Evolutionary conservation across 768 basidiomycete species (phyloP), one percentile per base, ranked within the genome.

Genomic region (Coprinopsis marcescibilis): DNA sequence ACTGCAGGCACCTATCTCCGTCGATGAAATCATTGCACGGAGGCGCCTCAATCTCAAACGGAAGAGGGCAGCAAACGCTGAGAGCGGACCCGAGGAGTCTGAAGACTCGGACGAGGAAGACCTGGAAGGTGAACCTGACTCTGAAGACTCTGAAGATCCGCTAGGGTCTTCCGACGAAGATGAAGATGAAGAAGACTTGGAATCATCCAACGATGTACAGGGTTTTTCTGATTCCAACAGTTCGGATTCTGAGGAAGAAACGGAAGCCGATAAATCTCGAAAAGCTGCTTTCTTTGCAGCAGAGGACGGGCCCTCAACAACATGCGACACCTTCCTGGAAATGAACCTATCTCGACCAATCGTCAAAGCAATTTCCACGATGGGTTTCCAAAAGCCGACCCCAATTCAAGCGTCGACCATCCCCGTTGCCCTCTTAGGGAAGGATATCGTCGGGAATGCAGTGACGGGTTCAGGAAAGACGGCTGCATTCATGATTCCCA

Each of bases 391-490:
- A 37, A 83, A 77, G 25, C 96, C 96, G 6, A 99, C 96, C 1
- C 96, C 96, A 1, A 98, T 99, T 41, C 96, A 99, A 66, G 82
- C 89, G 2, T 83, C 89, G 34, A 86, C 94, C 11, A 90, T 99
- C 45, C 96, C 96, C 14, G 83, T 93, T 34, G 95, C 93, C 19
- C 77, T 99, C 15, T 63, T 94, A 19, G 96, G 96, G 42, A 93
- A 96, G 60, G 96, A 99, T 62, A 78, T 99, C 29, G 93, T 99
- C 44, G 96, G 95, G 25, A 85, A 81, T 49, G 95, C 96, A 15
- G 89, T 95, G 14, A 99, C 96, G 14, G 96, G 96, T 51, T 96
- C 93, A 3, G 96, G 96, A 50, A 99, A 99, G 72, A 99, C 96
- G 1, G 95, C 92, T 8, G 96, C 96, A 1, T 99, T 98, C 67